These are phyloP conservation scores for Geum urbanum DNA, from an alignment of 306 rosid species.

Conservation along the genomic window DNA sequence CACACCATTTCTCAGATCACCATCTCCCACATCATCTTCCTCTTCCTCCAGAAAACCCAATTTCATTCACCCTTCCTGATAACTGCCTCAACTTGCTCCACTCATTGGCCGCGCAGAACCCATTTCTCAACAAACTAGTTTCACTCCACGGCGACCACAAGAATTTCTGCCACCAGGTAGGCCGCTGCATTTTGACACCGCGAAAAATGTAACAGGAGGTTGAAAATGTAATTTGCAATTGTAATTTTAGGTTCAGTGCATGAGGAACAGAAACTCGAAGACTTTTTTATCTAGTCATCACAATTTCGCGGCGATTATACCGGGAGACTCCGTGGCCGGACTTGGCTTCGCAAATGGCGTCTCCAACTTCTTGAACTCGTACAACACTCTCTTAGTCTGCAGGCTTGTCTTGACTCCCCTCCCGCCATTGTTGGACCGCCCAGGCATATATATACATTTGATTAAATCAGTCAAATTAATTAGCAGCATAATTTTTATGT, in stretches of 20 bases:
- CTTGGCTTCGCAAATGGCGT: slow-evolving; percentile 77
- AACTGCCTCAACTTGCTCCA: slow-evolving; percentile 33
- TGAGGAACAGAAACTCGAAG: slow-evolving; percentile 30
- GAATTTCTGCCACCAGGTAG: slow-evolving; percentile 51
- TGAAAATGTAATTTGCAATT: background rate
- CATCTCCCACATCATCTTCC: slow-evolving; percentile 4
- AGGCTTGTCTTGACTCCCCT: slow-evolving; percentile 90
- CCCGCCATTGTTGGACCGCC: slow-evolving; percentile 81
- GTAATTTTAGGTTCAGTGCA: slow-evolving; percentile 52
- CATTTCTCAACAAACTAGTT: slow-evolving; percentile 44
- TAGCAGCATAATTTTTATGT: background rate
- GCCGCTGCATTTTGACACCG: background rate
- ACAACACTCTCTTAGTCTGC: slow-evolving; percentile 73
- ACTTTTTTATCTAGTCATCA: slow-evolving; percentile 41
- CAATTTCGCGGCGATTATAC: slow-evolving; percentile 82
- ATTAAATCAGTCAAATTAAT: background rate
- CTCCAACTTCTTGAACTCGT: slow-evolving; percentile 71
- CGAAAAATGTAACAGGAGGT: background rate
- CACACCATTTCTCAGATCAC: slow-evolving; percentile 39
- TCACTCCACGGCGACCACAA: slow-evolving; percentile 47
- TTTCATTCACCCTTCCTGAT: slow-evolving; percentile 32
- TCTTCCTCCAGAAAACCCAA: slow-evolving; percentile 27
- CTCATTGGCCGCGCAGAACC: slow-evolving; percentile 51
- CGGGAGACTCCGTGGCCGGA: slow-evolving; percentile 90
- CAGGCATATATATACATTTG: slow-evolving; percentile 32